A percentile compares a stretch with the other conserved stretches of the same genome.
Conservation (phyloP, 768 basidiomycete genomes). For the Serendipita sp. region DNA sequence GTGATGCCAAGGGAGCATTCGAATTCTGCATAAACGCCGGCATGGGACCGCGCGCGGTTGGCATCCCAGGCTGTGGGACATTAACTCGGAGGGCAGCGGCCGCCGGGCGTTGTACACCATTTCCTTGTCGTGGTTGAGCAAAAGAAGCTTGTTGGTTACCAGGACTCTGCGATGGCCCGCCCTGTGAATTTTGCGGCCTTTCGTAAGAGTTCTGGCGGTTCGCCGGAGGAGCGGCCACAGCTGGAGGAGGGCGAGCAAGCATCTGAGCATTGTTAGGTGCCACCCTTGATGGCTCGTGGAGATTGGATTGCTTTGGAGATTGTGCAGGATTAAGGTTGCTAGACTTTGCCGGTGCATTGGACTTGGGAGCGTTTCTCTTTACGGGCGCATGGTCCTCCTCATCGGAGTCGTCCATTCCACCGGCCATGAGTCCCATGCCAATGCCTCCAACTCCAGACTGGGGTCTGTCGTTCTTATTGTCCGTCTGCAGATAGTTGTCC, state of each 20-base stretch:
- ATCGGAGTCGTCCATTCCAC: conserved; percentile 28
- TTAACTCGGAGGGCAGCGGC: conserved; percentile 17
- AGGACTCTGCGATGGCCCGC: conserved; percentile 7
- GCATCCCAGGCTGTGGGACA: conserved; percentile 20
- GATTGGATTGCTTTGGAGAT: conserved; percentile 9
- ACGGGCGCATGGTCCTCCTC: conserved; percentile 17
- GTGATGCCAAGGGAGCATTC: not conserved
- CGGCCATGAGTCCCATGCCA: conserved; percentile 32
- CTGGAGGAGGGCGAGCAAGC: conserved; percentile 32
- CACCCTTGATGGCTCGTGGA: conserved; percentile 12
- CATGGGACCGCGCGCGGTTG: conserved; percentile 14
- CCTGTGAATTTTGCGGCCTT: conserved; percentile 9
- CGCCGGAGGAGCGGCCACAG: conserved; percentile 21
- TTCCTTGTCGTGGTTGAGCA: not conserved
- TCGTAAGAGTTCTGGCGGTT: conserved; percentile 8
- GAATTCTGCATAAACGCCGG: conserved; percentile 9
- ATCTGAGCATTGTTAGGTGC: conserved; percentile 26
- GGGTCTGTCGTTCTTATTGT: conserved; percentile 20
- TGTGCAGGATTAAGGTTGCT: not conserved
- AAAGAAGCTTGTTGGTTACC: not conserved
- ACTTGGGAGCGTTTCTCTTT: not conserved
- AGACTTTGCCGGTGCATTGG: not conserved
- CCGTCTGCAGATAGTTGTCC: conserved; percentile 36
- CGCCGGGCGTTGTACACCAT: conserved; percentile 1
- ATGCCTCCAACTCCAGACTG: conserved; percentile 38